Evolutionary conservation across 2,329 filamentous ascomycete species (phyloP), one percentile per base, ranked within the genome.

Genomic region (Xylaria sp.): DNA sequence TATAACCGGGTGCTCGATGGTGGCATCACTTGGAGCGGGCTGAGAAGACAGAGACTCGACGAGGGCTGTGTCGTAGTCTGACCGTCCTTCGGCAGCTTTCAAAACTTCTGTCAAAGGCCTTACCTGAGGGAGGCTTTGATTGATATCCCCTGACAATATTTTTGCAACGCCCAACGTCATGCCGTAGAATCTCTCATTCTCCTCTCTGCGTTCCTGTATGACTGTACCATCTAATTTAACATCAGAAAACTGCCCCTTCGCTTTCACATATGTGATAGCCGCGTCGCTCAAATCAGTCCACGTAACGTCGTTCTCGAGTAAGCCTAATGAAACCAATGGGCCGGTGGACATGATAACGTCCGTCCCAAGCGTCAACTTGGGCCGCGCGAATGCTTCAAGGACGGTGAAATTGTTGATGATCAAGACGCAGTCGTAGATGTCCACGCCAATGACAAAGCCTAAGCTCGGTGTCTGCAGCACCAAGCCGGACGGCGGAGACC

Each of bases 351-450:
- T 89, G 70, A 89, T 91, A 62, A 97, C 87, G 78, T 97, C 94
- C 55, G 92, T 90, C 6, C 94, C 94, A 2, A 98, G 83, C 0
- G 92, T 96, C 65, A 94, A 90, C 63, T 91, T 88, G 3, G 95
- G 84, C 67, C 90, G 91, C 44, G 92, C 94, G 78, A 98, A 97
- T 0, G 92, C 89, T 73, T 97, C 92, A 56, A 98, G 84, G 7
- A 94, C 94, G 66, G 93, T 88, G 55, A 92, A 89, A 54, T 92
- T 94, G 82, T 97, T 98, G 78, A 98, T 94, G 44, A 98, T 92
- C 9, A 98, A 87, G 15, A 98, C 92, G 77, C 94, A 97, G 80
- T 98, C 95, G 84, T 98, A 98, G 39, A 98, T 94, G 78, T 98
- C 95, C 50, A 97, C 92, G 2, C 94, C 95, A 6, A 94, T 91